Percentiles rank a stretch among this genome's conserved stretches.
These are phyloP conservation scores for Caloboletus firmus DNA, from an alignment of 1,284 basidiomycete species.

Conservation along the genomic window DNA sequence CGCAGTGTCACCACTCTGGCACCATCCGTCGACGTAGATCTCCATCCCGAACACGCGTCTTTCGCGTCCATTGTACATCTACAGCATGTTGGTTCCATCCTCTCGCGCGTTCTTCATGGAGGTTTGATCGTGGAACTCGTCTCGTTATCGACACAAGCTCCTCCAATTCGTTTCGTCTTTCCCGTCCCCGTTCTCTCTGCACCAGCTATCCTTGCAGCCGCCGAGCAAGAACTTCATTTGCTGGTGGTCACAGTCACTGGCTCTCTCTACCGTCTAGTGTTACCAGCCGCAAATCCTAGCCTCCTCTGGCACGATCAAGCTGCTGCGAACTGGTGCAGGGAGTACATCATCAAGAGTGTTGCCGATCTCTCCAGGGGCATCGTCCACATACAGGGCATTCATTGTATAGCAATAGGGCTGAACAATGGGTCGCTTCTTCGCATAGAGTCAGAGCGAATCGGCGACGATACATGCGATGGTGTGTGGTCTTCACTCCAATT, in stretches of 20 bases:
- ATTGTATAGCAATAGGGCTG: conserved; percentile 67
- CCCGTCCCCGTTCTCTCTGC: conserved; percentile 68
- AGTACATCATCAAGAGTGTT: conserved; percentile 63
- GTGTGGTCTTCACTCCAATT: conserved; percentile 23
- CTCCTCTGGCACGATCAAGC: conserved; percentile 60
- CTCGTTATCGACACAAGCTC: conserved; percentile 61
- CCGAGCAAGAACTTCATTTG: conserved; percentile 65
- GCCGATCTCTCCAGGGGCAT: conserved; percentile 47
- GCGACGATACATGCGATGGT: conserved; percentile 56
- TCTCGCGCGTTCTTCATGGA: conserved; percentile 74
- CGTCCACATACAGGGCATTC: conserved; percentile 70
- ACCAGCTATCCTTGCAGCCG: conserved; percentile 64
- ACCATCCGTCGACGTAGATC: conserved; percentile 47
- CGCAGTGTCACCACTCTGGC: conserved; percentile 50
- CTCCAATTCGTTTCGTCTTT: conserved; percentile 75
- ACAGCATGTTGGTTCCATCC: conserved; percentile 61
- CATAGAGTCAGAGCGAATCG: conserved; percentile 60
- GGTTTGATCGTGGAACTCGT: conserved; percentile 77
- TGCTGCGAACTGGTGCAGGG: conserved; percentile 59
- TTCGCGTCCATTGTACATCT: conserved; percentile 61
- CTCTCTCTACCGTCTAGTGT: conserved; percentile 74
- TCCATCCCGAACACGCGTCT: conserved; percentile 73
- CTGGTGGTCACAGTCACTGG: conserved; percentile 67
- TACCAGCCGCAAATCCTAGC: conserved; percentile 56
- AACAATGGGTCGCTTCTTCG: conserved; percentile 72